Conservation (phyloP, 345 rosid genomes). For the Linum usitatissimum region DNA sequence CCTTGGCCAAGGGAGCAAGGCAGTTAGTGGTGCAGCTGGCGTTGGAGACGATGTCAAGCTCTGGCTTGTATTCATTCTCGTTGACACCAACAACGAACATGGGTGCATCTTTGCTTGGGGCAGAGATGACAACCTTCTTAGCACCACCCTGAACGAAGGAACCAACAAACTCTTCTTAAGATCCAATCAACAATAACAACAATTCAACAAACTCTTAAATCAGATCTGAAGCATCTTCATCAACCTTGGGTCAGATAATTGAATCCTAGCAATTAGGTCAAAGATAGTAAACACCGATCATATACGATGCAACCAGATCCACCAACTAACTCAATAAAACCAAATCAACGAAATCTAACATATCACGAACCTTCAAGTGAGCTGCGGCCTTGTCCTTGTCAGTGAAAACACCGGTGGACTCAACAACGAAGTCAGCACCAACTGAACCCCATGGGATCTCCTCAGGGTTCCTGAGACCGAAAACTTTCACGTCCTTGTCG, state of each 20-base stretch:
- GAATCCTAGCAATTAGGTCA: too few species aligned
- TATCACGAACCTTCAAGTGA: background rate
- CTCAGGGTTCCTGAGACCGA: background rate
- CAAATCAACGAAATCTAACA: background rate
- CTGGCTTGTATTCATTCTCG: constrained; percentile 22
- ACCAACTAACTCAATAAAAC: too few species aligned
- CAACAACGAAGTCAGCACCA: background rate
- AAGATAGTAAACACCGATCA: too few species aligned
- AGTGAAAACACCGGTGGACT: background rate
- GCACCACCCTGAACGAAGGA: constrained; percentile 20
- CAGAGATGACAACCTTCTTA: constrained; percentile 26
- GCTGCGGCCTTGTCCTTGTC: background rate
- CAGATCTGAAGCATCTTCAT: too few species aligned
- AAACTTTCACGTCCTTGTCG: background rate
- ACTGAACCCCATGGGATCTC: background rate
- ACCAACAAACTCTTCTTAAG: background rate
- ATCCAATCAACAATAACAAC: background rate
- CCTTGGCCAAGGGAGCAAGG: constrained; percentile 29
- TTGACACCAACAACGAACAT: constrained; percentile 26
- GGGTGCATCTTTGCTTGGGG: constrained; percentile 25
- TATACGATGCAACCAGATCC: too few species aligned
- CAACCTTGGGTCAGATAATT: too few species aligned
- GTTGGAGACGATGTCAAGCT: constrained; percentile 19
- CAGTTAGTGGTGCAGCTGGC: constrained; percentile 28
- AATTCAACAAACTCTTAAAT: background rate